Conservation (phyloP, 805 yeast species). For the Ogataea henricii region DNA sequence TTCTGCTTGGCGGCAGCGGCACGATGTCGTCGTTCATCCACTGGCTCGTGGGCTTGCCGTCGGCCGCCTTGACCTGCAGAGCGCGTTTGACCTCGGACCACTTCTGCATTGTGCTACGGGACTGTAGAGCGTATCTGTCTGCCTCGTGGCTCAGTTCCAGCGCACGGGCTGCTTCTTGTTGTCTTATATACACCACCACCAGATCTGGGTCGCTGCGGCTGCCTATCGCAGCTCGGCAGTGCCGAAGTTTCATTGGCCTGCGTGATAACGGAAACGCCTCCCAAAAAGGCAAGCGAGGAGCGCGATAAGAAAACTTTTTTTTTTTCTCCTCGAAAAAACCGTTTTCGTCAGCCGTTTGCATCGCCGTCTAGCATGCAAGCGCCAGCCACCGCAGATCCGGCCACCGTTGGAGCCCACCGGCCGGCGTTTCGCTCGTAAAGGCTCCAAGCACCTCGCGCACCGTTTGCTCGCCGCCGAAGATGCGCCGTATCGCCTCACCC, state of each 20-base stretch:
- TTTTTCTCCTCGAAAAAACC: background rate
- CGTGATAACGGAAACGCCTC: background rate
- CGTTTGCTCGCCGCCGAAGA: background rate
- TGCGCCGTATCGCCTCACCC: background rate
- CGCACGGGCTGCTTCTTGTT: background rate
- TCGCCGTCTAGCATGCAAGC: background rate
- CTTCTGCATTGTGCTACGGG: slow-evolving; percentile 4
- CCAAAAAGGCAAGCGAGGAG: background rate
- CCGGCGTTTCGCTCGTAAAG: background rate
- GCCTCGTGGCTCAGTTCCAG: no score
- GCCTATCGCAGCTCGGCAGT: background rate
- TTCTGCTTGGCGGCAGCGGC: slow-evolving; percentile 45
- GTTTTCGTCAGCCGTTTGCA: background rate
- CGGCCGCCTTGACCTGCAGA: slow-evolving; percentile 9
- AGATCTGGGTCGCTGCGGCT: background rate
- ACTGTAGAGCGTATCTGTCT: background rate
- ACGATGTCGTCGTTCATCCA: slow-evolving; percentile 42
- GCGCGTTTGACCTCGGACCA: slow-evolving; percentile 5
- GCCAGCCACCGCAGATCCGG: slow-evolving; percentile 1
- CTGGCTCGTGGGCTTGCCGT: slow-evolving; percentile 9
- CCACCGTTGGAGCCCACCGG: background rate
- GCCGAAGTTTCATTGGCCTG: background rate
- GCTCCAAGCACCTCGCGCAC: background rate
- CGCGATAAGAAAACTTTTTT: background rate
- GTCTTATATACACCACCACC: background rate